Conservation (phyloP, 2,329 filamentous ascomycete species). For the Zymoseptoria pseudotritici region DNA sequence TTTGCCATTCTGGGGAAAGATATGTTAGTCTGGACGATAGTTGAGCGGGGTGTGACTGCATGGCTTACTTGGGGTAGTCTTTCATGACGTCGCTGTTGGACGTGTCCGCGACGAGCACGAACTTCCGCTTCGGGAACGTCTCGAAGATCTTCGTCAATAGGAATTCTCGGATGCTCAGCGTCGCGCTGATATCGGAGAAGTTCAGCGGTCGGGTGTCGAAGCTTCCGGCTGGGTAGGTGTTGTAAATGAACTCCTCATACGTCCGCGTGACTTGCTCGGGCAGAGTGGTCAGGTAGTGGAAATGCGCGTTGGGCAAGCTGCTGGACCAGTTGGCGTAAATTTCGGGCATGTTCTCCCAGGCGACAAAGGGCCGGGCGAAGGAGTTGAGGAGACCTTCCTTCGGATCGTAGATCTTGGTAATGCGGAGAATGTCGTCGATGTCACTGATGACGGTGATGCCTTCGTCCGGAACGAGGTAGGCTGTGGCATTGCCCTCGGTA, state of each 20-base stretch:
- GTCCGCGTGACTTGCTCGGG: conserved; percentile 69
- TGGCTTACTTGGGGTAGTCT: conserved; percentile 30
- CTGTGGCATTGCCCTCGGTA: conserved; percentile 64
- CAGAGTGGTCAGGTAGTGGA: conserved; percentile 75
- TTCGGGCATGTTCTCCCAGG: conserved; percentile 73
- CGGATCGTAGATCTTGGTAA: conserved; percentile 73
- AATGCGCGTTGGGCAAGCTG: conserved; percentile 61
- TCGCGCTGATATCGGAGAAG: conserved; percentile 68
- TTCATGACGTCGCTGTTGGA: conserved; percentile 71
- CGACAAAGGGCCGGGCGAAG: conserved; percentile 61
- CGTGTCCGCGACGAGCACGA: conserved; percentile 69
- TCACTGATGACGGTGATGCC: conserved; percentile 69
- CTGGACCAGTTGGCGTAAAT: conserved; percentile 69
- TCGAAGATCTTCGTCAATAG: conserved; percentile 65
- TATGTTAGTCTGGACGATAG: background rate
- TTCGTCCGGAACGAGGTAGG: conserved; percentile 63
- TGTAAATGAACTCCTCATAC: conserved; percentile 75
- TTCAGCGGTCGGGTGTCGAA: conserved; percentile 74
- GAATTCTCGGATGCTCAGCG: conserved; percentile 61
- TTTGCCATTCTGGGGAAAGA: conserved; percentile 42
- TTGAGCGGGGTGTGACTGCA: background rate
- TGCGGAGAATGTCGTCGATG: conserved; percentile 72
- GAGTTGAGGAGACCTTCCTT: conserved; percentile 68
- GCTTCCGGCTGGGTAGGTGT: conserved; percentile 66
- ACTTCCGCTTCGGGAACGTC: conserved; percentile 67